Evolutionary conservation across 1,139 yeast genomes (phyloP).

Genomic region (Chernovozyma aurita): DNA sequence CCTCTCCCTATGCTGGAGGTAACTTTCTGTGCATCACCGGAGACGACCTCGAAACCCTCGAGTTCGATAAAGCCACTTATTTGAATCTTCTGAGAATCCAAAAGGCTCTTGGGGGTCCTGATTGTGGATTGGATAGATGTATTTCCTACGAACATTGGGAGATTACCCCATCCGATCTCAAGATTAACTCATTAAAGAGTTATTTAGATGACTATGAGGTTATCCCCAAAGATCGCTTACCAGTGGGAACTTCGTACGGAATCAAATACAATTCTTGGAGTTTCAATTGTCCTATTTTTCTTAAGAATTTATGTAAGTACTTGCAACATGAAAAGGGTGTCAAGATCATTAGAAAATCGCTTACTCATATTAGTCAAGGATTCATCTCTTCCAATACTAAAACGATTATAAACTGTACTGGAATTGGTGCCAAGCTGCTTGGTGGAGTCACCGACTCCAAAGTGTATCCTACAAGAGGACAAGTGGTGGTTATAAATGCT

Average conservation of each 20-base stretch:
- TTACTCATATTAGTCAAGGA: slow-evolving; percentile 55
- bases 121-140: slow-evolving; percentile 51
- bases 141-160: slow-evolving; percentile 58
- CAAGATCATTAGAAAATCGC: slow-evolving; percentile 35
- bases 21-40: slow-evolving; percentile 66
- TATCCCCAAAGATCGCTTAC: slow-evolving; percentile 29
- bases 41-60: slow-evolving; percentile 46
- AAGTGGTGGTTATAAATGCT: slow-evolving; percentile 58
- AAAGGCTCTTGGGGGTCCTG: slow-evolving; percentile 44
- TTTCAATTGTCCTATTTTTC: slow-evolving; percentile 62
- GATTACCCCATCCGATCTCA: slow-evolving; percentile 33
- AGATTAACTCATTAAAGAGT: slow-evolving; percentile 39
- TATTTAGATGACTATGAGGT: slow-evolving; percentile 43
- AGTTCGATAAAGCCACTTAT: slow-evolving; percentile 55
- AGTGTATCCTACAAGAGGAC: slow-evolving; percentile 65
- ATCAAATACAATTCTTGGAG: slow-evolving; percentile 56
- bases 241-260: slow-evolving; percentile 50
- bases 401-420: slow-evolving; percentile 65
- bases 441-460: slow-evolving; percentile 53
- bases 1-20: slow-evolving; percentile 84
- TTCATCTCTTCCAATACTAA: slow-evolving; percentile 25
- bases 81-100: slow-evolving; percentile 41
- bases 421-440: slow-evolving; percentile 54
- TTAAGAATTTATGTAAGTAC: slow-evolving; percentile 40
- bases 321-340: slow-evolving; percentile 47